Percentiles rank a stretch among this genome's conserved stretches.
These are phyloP conservation scores for Neurospora crassa DNA, from an alignment of 2,329 filamentous ascomycete genomes.

Conservation along the genomic window DNA sequence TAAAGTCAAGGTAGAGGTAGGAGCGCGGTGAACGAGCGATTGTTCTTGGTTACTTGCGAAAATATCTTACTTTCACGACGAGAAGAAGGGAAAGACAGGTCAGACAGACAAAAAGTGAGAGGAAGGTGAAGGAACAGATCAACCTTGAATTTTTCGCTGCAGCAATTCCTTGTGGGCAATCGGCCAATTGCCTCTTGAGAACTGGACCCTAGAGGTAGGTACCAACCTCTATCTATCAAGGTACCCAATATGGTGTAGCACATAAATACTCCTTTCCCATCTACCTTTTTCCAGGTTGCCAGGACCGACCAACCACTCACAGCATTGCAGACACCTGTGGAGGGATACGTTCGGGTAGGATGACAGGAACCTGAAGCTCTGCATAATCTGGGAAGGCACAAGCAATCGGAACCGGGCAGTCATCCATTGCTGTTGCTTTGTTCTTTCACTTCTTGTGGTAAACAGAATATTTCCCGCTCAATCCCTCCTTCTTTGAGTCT, in stretches of 20 bases:
- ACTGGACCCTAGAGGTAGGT: background rate
- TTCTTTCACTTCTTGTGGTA: background rate
- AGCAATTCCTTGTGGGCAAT: background rate
- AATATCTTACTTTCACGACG: background rate
- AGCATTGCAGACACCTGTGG: background rate
- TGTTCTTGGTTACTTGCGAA: background rate
- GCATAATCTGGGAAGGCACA: background rate
- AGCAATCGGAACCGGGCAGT: background rate
- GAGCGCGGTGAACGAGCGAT: background rate
- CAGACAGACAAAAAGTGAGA: background rate
- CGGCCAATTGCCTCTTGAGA: background rate
- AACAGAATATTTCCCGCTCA: background rate
- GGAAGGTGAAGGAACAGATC: background rate
- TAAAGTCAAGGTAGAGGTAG: background rate
- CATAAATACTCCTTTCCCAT: background rate
- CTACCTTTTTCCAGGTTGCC: background rate
- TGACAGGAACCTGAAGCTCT: background rate
- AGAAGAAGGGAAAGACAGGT: background rate
- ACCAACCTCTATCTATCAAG: background rate
- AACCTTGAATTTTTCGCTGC: background rate
- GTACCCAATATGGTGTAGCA: background rate
- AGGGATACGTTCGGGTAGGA: background rate
- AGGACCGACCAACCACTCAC: background rate
- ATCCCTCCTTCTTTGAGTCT: background rate
- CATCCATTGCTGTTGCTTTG: background rate